These are phyloP conservation scores for Coemansia sp. DNA, from an alignment of 192 early-diverging fungal species.

Conservation along the genomic window DNA sequence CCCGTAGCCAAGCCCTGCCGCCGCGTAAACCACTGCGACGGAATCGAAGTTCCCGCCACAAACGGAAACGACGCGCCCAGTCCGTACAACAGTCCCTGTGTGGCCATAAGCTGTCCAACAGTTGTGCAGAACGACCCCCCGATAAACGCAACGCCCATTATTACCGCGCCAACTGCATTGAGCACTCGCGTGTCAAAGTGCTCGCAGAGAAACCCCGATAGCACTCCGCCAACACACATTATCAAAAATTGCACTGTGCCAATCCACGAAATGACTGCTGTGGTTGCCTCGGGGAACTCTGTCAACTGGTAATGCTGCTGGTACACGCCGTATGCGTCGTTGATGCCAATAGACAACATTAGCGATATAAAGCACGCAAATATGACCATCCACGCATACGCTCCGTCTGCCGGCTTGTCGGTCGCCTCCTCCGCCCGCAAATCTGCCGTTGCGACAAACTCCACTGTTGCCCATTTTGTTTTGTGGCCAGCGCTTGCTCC, in stretches of 20 bases:
- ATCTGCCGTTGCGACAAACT: conserved; percentile 44
- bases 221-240: conserved; percentile 39
- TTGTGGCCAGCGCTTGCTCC: background rate
- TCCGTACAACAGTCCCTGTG: conserved; percentile 55
- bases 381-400: conserved; percentile 50
- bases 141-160: conserved; percentile 49
- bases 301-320: conserved; percentile 53
- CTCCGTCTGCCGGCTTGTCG: conserved; percentile 40
- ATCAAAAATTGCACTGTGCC: conserved; percentile 49
- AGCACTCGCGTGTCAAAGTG: conserved; percentile 51
- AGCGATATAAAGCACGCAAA: conserved; percentile 47
- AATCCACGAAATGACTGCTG: conserved; percentile 53
- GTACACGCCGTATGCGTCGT: conserved; percentile 54
- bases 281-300: conserved; percentile 41
- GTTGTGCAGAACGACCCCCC: conserved; percentile 43
- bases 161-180: conserved; percentile 37
- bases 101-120: conserved; percentile 46
- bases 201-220: conserved; percentile 54
- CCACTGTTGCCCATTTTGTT: conserved; percentile 14
- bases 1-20: conserved; percentile 57
- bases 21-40: conserved; percentile 54
- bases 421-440: conserved; percentile 44
- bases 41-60: conserved; percentile 50
- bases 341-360: conserved; percentile 55
- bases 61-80: conserved; percentile 55